Percentiles rank a stretch among this genome's conserved stretches.
Evolutionary conservation across 2,329 filamentous ascomycete species (phyloP).

Genomic region (Didymosphaeria variabile): DNA sequence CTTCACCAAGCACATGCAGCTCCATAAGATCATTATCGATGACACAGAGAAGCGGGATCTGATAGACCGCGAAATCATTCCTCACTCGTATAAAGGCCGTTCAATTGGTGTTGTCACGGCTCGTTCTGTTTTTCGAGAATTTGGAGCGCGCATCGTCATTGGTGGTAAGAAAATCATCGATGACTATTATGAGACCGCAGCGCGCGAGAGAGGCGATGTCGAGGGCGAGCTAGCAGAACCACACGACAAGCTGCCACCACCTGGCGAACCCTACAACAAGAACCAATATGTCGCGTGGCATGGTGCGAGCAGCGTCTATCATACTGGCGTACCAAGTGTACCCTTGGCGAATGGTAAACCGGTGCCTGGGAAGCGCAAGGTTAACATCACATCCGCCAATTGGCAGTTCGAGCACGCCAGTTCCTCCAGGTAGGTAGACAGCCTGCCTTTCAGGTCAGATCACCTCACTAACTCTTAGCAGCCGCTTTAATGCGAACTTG

Average conservation of each 20-base stretch:
- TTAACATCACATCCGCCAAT: slow-evolving; percentile 90
- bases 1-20: slow-evolving; percentile 95
- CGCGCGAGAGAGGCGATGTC: slow-evolving; percentile 77
- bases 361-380: slow-evolving; percentile 78
- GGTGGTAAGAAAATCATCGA: slow-evolving; percentile 86
- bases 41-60: slow-evolving; percentile 97
- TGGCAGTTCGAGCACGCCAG: slow-evolving; percentile 97
- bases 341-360: slow-evolving; percentile 78
- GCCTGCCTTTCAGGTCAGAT: slow-evolving; percentile 17
- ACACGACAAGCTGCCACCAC: slow-evolving; percentile 77
- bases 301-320: slow-evolving; percentile 94
- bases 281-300: slow-evolving; percentile 99
- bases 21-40: slow-evolving; percentile 98
- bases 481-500: slow-evolving; percentile 83
- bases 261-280: slow-evolving; percentile 93
- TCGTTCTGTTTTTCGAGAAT: slow-evolving; percentile 95
- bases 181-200: slow-evolving; percentile 85
- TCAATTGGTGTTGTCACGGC: slow-evolving; percentile 97
- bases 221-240: slow-evolving; percentile 94
- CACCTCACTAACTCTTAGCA: slow-evolving; percentile 52
- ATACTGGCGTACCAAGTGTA: slow-evolving; percentile 80
- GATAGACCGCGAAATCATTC: slow-evolving; percentile 94
- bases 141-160: slow-evolving; percentile 92
- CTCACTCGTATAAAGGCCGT: slow-evolving; percentile 97
- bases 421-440: slow-evolving; percentile 76